A percentile compares a stretch with the other conserved stretches of the same genome.
Conservation (phyloP, 257 asterid genomes). For the Haberlea rhodopensis region DNA sequence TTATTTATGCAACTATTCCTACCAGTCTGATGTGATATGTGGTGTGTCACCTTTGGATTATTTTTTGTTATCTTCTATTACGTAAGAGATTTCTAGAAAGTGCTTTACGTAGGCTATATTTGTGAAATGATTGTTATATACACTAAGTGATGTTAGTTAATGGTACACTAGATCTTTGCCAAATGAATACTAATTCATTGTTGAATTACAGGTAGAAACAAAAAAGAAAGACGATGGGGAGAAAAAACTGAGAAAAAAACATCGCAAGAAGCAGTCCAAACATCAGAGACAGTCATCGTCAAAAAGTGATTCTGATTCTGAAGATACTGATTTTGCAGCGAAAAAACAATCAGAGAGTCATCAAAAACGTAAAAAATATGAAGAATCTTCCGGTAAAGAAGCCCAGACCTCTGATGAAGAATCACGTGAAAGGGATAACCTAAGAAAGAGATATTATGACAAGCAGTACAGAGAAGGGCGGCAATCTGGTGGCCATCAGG, state of each 20-base stretch:
- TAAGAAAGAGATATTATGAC: slow-evolving; percentile 35
- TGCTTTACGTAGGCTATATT: neutral
- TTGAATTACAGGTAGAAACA: slow-evolving; percentile 57
- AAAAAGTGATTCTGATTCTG: slow-evolving; percentile 43
- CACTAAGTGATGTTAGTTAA: neutral
- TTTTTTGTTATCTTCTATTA: neutral
- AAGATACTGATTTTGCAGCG: slow-evolving; percentile 27
- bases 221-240: slow-evolving; percentile 42
- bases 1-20: neutral
- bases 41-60: neutral
- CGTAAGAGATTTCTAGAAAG: neutral
- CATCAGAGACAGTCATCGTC: slow-evolving; percentile 44
- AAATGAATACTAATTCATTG: slow-evolving; percentile 19
- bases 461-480: slow-evolving; percentile 35
- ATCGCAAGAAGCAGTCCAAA: slow-evolving; percentile 48
- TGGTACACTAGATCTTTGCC: slow-evolving; percentile 1
- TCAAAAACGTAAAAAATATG: slow-evolving; percentile 35
- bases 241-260: slow-evolving; percentile 47
- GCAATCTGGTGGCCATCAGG: slow-evolving; percentile 17
- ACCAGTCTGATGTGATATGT: neutral
- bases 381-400: slow-evolving; percentile 26
- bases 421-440: slow-evolving; percentile 30
- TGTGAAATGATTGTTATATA: neutral
- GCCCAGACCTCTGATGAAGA: slow-evolving; percentile 40
- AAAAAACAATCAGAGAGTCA: slow-evolving; percentile 36